Evolutionary conservation across 1,139 yeast species (phyloP).

Genomic region (Geotrichum citri-aurantii): DNA sequence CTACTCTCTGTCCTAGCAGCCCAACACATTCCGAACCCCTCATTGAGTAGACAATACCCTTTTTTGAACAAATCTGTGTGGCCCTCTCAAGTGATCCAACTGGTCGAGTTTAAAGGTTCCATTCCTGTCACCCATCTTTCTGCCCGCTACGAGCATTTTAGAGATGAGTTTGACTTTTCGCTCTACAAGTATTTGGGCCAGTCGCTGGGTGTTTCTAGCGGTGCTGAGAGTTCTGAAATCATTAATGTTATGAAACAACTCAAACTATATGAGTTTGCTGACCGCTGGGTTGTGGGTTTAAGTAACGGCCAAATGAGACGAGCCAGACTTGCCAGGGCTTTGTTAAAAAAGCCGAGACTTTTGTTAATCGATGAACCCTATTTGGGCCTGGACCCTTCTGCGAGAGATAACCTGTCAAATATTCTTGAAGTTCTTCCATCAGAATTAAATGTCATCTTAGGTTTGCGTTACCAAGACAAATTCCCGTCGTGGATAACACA

Average conservation of each 20-base stretch:
- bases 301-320: conserved; percentile 93
- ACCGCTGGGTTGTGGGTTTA: conserved; percentile 77
- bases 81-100: conserved; percentile 46
- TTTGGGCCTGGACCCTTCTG: conserved; percentile 78
- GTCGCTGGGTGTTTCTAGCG: conserved; percentile 28
- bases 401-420: conserved; percentile 54
- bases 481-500: conserved; percentile 77
- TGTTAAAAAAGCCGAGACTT: conserved; percentile 59
- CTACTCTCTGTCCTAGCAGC: conserved; percentile 44
- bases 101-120: conserved; percentile 60
- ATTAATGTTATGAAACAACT: conserved; percentile 46
- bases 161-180: conserved; percentile 76
- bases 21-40: conserved; percentile 48
- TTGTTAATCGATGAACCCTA: conserved; percentile 86
- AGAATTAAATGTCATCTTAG: conserved; percentile 52
- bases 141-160: conserved; percentile 81
- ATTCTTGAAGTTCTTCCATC: conserved; percentile 41
- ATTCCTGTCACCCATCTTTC: conserved; percentile 64
- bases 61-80: conserved; percentile 40
- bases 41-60: conserved; percentile 53
- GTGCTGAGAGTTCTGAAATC: conserved; percentile 29
- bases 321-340: conserved; percentile 73
- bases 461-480: conserved; percentile 68
- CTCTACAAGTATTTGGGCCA: conserved; percentile 53
- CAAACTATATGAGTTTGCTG: conserved; percentile 50